These are phyloP conservation scores for Ceratocystis eucalypticola DNA, from an alignment of 2,329 filamentous ascomycete species.

Conservation along the genomic window DNA sequence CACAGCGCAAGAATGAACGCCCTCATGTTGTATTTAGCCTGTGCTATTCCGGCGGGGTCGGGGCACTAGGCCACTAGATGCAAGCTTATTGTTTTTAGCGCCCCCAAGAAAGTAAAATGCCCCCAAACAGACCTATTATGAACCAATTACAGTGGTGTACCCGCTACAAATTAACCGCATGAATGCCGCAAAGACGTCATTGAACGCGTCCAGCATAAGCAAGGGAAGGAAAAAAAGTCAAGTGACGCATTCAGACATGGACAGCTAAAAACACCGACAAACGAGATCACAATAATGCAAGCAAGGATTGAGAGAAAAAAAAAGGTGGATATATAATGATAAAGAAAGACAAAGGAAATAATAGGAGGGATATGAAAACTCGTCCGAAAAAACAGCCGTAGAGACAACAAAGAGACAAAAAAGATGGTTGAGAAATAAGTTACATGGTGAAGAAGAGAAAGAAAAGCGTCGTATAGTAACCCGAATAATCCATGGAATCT, in stretches of 20 bases:
- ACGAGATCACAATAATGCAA: not conserved
- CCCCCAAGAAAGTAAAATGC: no score
- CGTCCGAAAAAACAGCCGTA: not conserved
- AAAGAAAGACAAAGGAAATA: not conserved
- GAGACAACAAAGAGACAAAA: not conserved
- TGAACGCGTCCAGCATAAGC: not conserved
- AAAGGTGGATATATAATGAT: not conserved
- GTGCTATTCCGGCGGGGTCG: no score
- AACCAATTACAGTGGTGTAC: not conserved
- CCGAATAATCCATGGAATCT: constrained; percentile 1
- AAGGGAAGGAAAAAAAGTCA: not conserved
- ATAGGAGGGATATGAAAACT: not conserved
- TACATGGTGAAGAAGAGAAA: not conserved
- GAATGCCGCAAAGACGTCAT: not conserved
- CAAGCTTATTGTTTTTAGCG: no score
- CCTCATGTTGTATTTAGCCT: no score
- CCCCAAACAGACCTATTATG: no score
- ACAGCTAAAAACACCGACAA: not conserved
- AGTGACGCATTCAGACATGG: not conserved
- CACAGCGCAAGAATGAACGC: no score
- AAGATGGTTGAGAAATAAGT: constrained; percentile 2
- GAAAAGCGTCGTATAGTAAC: constrained; percentile 3
- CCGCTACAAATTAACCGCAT: not conserved
- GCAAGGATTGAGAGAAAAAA: not conserved
- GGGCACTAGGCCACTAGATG: not conserved